Conservation (phyloP, 306 rosid genomes). For the Quercus mongolica region DNA sequence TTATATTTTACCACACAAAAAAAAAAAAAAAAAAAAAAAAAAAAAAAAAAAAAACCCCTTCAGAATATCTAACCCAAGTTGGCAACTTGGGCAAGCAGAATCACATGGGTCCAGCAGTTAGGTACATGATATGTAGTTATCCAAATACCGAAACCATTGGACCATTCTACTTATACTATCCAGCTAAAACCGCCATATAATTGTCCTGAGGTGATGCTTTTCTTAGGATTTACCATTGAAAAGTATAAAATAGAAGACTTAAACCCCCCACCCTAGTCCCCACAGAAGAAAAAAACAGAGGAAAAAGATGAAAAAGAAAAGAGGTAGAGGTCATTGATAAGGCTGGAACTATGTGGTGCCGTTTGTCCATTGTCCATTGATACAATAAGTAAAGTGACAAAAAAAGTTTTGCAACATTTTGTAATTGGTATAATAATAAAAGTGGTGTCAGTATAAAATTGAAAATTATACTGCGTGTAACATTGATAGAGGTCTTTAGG, state of each 20-base stretch:
- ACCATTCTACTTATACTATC: background rate
- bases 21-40: too few species aligned
- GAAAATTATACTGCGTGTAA: too few species aligned
- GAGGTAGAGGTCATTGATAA: background rate
- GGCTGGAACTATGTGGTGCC: background rate
- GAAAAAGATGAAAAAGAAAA: background rate
- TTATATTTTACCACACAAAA: too few species aligned
- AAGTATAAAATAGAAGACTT: background rate
- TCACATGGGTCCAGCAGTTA: constrained; percentile 25
- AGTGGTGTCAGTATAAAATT: too few species aligned
- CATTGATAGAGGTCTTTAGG: background rate
- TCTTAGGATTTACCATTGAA: background rate
- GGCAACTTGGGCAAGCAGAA: constrained; percentile 12
- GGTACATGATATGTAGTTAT: constrained; percentile 7
- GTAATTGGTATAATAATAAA: too few species aligned
- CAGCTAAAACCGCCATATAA: background rate
- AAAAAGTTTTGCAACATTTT: too few species aligned
- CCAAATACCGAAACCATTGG: constrained; percentile 6
- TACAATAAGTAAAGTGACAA: background rate
- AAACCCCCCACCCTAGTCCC: too few species aligned
- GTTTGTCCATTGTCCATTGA: background rate
- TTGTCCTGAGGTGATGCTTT: constrained; percentile 6
- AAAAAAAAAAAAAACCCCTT: too few species aligned
- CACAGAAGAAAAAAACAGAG: too few species aligned
- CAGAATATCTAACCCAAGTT: constrained; percentile 20